Evolutionary conservation across 805 yeast species (phyloP).

Genomic region (Candida alai): DNA sequence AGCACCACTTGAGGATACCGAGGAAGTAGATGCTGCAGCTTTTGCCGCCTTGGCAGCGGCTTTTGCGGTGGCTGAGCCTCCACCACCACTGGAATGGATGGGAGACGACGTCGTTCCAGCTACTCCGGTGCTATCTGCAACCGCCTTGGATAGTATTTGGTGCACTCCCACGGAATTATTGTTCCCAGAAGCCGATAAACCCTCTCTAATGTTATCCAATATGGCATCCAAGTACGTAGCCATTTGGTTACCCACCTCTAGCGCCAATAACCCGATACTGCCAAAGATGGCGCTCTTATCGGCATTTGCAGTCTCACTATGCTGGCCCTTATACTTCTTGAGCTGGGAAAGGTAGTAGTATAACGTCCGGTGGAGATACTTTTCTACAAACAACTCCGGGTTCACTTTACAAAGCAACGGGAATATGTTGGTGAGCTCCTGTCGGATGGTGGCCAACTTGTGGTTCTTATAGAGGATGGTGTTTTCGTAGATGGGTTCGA

Average conservation of each 20-base stretch:
- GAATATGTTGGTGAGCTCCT: slow-evolving; percentile 78
- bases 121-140: too few species aligned
- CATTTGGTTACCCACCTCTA: slow-evolving; percentile 76
- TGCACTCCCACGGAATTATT: slow-evolving; percentile 32
- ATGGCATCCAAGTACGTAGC: slow-evolving; percentile 85
- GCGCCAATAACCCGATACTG: slow-evolving; percentile 81
- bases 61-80: too few species aligned
- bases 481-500: slow-evolving; percentile 73
- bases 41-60: too few species aligned
- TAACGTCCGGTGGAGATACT: slow-evolving; percentile 76
- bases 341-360: slow-evolving; percentile 74
- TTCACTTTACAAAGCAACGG: slow-evolving; percentile 82
- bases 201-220: slow-evolving; percentile 79
- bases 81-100: too few species aligned
- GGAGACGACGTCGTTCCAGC: too few species aligned
- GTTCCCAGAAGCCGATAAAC: slow-evolving; percentile 45
- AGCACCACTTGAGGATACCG: too few species aligned
- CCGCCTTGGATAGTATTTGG: slow-evolving; percentile 39
- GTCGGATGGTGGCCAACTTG: slow-evolving; percentile 69
- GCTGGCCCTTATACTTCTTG: slow-evolving; percentile 54
- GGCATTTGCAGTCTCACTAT: slow-evolving; percentile 33
- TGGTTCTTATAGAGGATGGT: slow-evolving; percentile 73
- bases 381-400: slow-evolving; percentile 69
- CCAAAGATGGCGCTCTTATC: slow-evolving; percentile 75
- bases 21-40: too few species aligned